Evolutionary conservation across 331 rosid genomes (phyloP).

Genomic region (Stylosanthes scabra): DNA sequence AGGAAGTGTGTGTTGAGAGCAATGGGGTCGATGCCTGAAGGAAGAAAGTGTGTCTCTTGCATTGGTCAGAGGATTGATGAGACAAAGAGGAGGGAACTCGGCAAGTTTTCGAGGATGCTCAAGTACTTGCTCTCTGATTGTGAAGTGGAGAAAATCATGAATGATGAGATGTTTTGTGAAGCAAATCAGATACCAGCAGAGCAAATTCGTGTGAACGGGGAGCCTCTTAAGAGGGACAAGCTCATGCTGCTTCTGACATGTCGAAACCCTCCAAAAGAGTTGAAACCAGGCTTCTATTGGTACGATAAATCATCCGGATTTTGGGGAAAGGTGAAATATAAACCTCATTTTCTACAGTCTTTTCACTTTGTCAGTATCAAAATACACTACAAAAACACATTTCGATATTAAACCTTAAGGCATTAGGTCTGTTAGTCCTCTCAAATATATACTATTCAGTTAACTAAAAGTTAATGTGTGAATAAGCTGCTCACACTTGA

Average conservation of each 20-base stretch:
- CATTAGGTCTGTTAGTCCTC: too few relatives aligned
- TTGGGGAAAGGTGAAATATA: slow-evolving; percentile 89
- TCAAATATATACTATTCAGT: too few relatives aligned
- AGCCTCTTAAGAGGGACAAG: slow-evolving; percentile 56
- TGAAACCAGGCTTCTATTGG: slow-evolving; percentile 89
- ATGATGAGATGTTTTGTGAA: slow-evolving; percentile 60
- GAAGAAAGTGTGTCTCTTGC: slow-evolving; percentile 85
- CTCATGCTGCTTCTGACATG: slow-evolving; percentile 55
- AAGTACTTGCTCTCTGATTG: slow-evolving; percentile 56
- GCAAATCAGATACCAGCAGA: slow-evolving; percentile 65
- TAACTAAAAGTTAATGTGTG: too few relatives aligned
- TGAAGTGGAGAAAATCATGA: slow-evolving; percentile 58
- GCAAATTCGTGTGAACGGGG: slow-evolving; percentile 58
- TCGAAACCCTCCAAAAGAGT: slow-evolving; percentile 64
- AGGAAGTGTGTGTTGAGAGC: slow-evolving; percentile 66
- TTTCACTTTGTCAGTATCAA: not conserved
- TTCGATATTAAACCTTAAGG: too few relatives aligned
- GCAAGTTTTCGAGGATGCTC: slow-evolving; percentile 70
- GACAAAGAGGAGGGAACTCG: slow-evolving; percentile 56
- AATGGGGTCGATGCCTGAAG: slow-evolving; percentile 98
- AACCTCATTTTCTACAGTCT: slow-evolving; percentile 7
- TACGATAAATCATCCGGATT: slow-evolving; percentile 85
- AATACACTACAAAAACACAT: too few relatives aligned
- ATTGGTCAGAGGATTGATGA: slow-evolving; percentile 76
- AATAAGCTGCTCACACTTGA: too few relatives aligned